Evolutionary conservation across 2,329 filamentous ascomycete genomes (phyloP), one percentile per base, ranked within the genome.

Genomic region (Monilinia fructigena): DNA sequence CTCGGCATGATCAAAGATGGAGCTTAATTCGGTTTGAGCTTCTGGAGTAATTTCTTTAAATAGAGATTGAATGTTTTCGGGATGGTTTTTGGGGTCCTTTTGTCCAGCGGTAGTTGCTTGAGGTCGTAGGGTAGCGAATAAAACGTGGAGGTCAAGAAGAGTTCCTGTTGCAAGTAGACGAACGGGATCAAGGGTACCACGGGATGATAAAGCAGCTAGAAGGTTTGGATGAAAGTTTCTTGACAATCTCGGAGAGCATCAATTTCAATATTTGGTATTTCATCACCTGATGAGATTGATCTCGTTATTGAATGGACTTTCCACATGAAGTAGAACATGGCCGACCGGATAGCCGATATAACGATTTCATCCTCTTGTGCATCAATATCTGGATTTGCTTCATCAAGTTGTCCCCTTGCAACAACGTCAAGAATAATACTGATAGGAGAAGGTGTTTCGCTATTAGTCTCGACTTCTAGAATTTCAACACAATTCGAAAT

Each of bases 281-380:
- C 82, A 54, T 86, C 83, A 35, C 82, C 81, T 12, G 78, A 73
- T 20, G 82, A 79, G 47, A 91, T 77, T 20, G 83, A 77, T 64
- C 82, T 80, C 69, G 82, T 81, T 68, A 92, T 74, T 63, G 83
- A 81, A 63, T 86, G 85, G 28, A 90, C 85, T 75, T 95, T 94
- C 95, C 95, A 99, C 87, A 96, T 92, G 76, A 97, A 96, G 79
- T 97, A 98, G 78, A 96, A 92, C 56, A 93, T 83, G 61, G 90
- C 83, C 2, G 88, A 84, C 70, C 90, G 89, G 73, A 96, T 90
- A 40, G 92, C 89, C 72, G 89, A 89, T 2, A 86, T 82, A 8
- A 92, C 88, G 54, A 95, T 82, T 70, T 91, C 88, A 71, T 95
- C 91, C 77, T 98, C 94, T 16, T 91, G 81, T 54, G 87, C 87